phyloP scores from a whole-genome alignment of 2,329 filamentous ascomycete species.

The Colletotrichum tanaceti region DNA sequence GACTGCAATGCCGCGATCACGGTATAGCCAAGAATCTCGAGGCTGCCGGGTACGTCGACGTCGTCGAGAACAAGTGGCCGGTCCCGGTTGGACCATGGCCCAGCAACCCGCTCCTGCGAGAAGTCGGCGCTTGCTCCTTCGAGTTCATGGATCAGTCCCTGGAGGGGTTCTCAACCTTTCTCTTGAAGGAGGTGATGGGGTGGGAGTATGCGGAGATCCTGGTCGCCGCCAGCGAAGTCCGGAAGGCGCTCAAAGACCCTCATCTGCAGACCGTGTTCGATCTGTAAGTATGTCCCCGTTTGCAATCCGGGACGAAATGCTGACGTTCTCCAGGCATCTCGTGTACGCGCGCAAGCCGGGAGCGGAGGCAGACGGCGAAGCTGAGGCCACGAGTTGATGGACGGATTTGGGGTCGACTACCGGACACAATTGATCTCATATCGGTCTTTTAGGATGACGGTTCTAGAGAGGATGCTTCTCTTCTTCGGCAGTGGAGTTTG shows the following conservation, averaged over 20 bases:
- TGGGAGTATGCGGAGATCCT: constrained; percentile 46
- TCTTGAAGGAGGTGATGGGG: constrained; percentile 46
- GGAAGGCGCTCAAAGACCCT: constrained; percentile 10
- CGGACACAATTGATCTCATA: no score
- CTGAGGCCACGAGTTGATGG: no score
- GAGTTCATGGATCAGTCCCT: constrained; percentile 44
- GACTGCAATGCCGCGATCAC: constrained; percentile 43
- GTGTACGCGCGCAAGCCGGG: constrained; percentile 25
- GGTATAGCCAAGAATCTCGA: constrained; percentile 42
- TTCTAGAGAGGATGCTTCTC: no score
- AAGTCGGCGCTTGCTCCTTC: constrained; percentile 40
- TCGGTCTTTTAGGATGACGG: no score
- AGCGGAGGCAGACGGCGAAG: background rate
- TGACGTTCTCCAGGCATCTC: constrained; percentile 16
- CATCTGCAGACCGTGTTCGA: constrained; percentile 7
- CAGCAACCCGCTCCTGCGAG: constrained; percentile 24
- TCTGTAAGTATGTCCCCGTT: constrained; percentile 9
- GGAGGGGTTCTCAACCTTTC: constrained; percentile 46
- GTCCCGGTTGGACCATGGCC: constrained; percentile 41
- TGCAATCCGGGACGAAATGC: background rate
- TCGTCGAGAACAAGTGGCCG: constrained; percentile 38
- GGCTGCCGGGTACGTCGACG: constrained; percentile 44
- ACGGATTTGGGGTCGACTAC: no score
- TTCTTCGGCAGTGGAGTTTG: no score
- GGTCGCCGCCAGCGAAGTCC: constrained; percentile 44